Evolutionary conservation across 805 yeast genomes (phyloP), one percentile per base, ranked within the genome.

Genomic region (Candida nanaspora): DNA sequence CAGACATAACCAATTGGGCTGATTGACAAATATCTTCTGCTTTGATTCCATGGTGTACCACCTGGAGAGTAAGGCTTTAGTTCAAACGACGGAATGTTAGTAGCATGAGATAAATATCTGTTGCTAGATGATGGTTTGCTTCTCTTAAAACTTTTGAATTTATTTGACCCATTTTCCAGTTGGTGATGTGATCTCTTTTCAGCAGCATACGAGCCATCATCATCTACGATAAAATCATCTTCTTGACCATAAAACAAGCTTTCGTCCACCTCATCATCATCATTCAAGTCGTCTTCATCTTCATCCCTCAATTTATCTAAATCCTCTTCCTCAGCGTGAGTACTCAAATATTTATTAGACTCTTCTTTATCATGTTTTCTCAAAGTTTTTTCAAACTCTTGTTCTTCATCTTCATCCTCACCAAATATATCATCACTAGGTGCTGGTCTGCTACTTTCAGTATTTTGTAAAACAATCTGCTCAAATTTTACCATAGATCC

Each of bases 1-100:
- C 94, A 84, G 0, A 80, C 82, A 55, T 86, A 85, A 0, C 97
- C 98, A 23, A 79, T 65, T 9, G 82, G 68, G 50, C 86, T 86
- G 72, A 89, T 86, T 18, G 87, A 78, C 32, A 91, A 62, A 52
- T 87, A 89, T 40, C 96, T 69, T 59, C 91, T 74, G 39, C 78
- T 68, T 39, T 65, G 63, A 26, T 62, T 61, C 82, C 89, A 88
- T 0, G 96, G 95, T 0, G 98, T 91, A 6, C 83, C 76, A 1
- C 98, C 98, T 1, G 86, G 84, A 3, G 95, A 86, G 50, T 79
- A 82, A 0, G 96, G 89, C 35, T 63, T 66, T 23, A 78, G 52
- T 8, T 63, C 65, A n/a, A n/a, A n/a, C n/a, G n/a, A n/a, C n/a
- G n/a, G n/a, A n/a, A n/a, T n/a, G n/a, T n/a, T n/a, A n/a, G n/a